Percentiles rank a stretch among this genome's conserved stretches.
These are phyloP conservation scores for Hygrophila difformis DNA, from an alignment of 257 asterid species.

Conservation along the genomic window DNA sequence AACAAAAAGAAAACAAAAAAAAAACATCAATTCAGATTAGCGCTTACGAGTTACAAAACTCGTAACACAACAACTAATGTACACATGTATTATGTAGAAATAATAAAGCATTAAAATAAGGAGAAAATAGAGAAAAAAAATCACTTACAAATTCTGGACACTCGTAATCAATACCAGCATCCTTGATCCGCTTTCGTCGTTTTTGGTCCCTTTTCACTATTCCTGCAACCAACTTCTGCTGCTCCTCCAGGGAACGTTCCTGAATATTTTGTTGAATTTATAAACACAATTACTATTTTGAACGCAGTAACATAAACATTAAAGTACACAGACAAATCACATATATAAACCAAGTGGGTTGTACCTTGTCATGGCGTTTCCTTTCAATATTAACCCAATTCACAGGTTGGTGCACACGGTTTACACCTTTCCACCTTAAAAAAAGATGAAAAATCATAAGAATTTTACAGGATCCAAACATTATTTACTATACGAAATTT, in stretches of 20 bases:
- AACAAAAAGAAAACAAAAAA: too few relatives aligned
- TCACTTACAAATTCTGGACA: conserved; percentile 89
- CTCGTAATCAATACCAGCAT: conserved; percentile 77
- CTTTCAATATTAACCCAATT: conserved; percentile 71
- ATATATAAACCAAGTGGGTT: too few relatives aligned
- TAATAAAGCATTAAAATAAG: too few relatives aligned
- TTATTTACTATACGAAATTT: too few relatives aligned
- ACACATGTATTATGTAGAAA: too few relatives aligned
- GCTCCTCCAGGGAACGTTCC: conserved; percentile 67
- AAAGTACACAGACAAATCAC: background rate
- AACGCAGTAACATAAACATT: background rate
- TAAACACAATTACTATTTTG: background rate
- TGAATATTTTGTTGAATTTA: conserved; percentile 17
- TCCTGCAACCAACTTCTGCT: conserved; percentile 50
- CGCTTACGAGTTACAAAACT: too few relatives aligned
- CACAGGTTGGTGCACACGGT: conserved; percentile 44
- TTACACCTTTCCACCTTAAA: conserved; percentile 80
- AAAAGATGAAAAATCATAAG: too few relatives aligned
- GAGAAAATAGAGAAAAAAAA: too few relatives aligned
- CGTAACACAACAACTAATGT: too few relatives aligned
- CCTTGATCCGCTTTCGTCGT: conserved; percentile 70
- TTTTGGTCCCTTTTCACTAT: conserved; percentile 53
- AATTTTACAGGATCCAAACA: too few relatives aligned
- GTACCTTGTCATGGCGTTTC: conserved; percentile 80
- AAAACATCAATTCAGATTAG: too few relatives aligned